These are phyloP conservation scores for Kewa caespitosa DNA, from an alignment of 179 eudicot species.

Conservation along the genomic window DNA sequence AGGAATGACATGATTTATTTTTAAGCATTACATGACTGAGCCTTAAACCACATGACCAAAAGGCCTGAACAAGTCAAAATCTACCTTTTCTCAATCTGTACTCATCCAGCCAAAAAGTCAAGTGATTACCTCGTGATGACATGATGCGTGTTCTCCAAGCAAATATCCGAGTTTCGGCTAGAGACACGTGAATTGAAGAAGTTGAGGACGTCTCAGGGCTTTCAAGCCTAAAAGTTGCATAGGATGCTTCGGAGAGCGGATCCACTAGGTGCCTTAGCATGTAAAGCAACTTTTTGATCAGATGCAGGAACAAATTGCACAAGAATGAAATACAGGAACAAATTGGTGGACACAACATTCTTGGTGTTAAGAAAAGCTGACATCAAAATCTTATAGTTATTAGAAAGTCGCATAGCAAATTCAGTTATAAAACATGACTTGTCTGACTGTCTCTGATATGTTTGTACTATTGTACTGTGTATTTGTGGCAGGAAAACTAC, in stretches of 20 bases:
- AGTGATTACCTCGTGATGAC: slow-evolving; percentile 58
- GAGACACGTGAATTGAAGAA: slow-evolving; percentile 60
- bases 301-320: not conserved
- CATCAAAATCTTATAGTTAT: not conserved
- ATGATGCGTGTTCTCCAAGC: slow-evolving; percentile 92
- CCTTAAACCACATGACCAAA: not conserved
- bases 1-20: not conserved
- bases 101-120: not conserved
- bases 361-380: not conserved
- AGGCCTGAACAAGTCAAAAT: not conserved
- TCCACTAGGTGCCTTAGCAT: slow-evolving; percentile 39
- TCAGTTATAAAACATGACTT: not conserved
- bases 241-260: slow-evolving; percentile 54
- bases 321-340: slow-evolving; percentile 8
- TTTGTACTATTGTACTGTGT: too few relatives aligned
- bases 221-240: slow-evolving; percentile 63
- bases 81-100: too few relatives aligned
- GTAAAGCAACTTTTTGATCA: not conserved
- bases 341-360: not conserved
- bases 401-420: not conserved
- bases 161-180: slow-evolving; percentile 56
- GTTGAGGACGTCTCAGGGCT: slow-evolving; percentile 60
- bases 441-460: too few relatives aligned
- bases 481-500: not conserved
- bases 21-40: not conserved